Evolutionary conservation across 306 rosid genomes (phyloP), one percentile per base, ranked within the genome.

Genomic region (Cajanus cajan): DNA sequence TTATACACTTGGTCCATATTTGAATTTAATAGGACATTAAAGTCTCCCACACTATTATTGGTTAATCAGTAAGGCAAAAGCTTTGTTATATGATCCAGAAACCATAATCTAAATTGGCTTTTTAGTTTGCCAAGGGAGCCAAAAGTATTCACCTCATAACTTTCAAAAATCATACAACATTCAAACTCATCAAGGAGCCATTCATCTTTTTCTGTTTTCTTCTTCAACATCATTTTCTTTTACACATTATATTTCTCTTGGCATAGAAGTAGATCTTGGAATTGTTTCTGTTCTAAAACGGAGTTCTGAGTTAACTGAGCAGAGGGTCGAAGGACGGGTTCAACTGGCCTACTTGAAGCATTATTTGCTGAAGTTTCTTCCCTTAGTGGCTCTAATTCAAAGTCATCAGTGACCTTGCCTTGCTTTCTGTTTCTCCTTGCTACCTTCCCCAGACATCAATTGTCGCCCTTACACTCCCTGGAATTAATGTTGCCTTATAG

Each of bases 401-500:
- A 83, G 77, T 87, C 88, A 65, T 88, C 93, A 2, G 63, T 48
- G 78, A 82, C 81, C 2, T 61, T 51, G 14, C 89, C 86, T 0
- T 72, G 88, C 85, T 82, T 85, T 86, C 94, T 80, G 75, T 85
- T 90, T 87, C 88, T 87, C 82, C 90, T 88, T 15, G 91, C 84
- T 45, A 70, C 83, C 86, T 85, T 83, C 82, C 87, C 94, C 91
- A 90, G 13, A 89, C 88, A 66, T 85, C 88, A 8, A 90, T 88
- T 15, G 88, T 87, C 47, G 88, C 94, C 76, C 97, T 88, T 84
- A 90, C 80, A 55, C 84, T 51, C 33, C 85, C 85, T 48, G 97
- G 94, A 64, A 92, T 86, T 28, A 90, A 73, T 68, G 94, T 91
- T 9, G 94, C 90, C 78, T 90, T 90, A 58, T 90, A 90, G 81